These are phyloP conservation scores for Quercus lobata DNA, from an alignment of 331 rosid genomes.

Conservation along the genomic window DNA sequence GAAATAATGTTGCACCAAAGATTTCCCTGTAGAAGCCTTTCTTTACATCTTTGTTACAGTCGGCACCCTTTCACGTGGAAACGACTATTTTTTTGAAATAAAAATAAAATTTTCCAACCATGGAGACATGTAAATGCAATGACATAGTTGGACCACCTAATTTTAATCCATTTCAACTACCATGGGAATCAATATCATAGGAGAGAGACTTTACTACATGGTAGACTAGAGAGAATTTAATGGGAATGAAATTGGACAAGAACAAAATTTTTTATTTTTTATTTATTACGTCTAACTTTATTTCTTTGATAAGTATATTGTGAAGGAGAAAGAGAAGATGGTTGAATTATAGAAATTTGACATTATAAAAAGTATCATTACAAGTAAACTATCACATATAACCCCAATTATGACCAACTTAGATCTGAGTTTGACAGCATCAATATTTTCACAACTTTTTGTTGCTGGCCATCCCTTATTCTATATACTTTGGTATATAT, in stretches of 20 bases:
- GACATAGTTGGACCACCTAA: slow-evolving; percentile 15
- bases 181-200: background rate
- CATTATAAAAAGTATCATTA: too few relatives aligned
- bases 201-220: background rate
- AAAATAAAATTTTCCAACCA: background rate
- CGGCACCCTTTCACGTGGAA: slow-evolving; percentile 21
- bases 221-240: background rate
- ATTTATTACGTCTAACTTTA: background rate
- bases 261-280: too few relatives aligned
- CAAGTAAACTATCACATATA: too few relatives aligned
- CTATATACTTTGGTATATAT: too few relatives aligned
- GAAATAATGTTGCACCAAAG: slow-evolving; percentile 22
- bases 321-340: fast-evolving
- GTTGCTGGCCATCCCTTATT: too few relatives aligned
- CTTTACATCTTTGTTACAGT: slow-evolving; percentile 13
- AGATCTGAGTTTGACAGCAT: too few relatives aligned
- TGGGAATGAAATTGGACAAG: background rate
- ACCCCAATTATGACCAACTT: too few relatives aligned
- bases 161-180: slow-evolving; percentile 13
- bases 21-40: slow-evolving; percentile 24
- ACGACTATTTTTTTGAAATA: background rate
- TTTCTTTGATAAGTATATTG: fast-evolving
- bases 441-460: too few relatives aligned
- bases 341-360: too few relatives aligned
- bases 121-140: background rate